Percentiles rank a stretch among this genome's conserved stretches.
phyloP scores from a whole-genome alignment of 345 rosid species.

The Bretschneidera sinensis region DNA sequence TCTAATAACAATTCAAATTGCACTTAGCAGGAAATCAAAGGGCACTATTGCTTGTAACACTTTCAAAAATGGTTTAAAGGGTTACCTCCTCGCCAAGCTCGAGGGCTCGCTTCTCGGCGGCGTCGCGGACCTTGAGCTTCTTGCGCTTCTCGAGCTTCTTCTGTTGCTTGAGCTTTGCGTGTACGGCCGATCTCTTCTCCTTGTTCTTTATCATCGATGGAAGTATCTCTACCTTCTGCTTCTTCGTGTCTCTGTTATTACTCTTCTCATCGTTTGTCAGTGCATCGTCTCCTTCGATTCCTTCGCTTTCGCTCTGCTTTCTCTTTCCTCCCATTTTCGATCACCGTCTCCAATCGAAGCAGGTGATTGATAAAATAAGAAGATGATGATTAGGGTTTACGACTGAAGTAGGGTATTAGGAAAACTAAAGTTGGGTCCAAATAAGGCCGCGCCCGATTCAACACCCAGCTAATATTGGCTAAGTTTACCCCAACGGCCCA shows the following conservation, averaged over 20 bases:
- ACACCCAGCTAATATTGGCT: too few relatives aligned
- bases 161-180: conserved; percentile 73
- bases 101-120: conserved; percentile 68
- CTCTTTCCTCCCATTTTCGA: conserved; percentile 48
- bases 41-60: too few relatives aligned
- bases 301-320: conserved; percentile 32
- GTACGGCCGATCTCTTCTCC: conserved; percentile 76
- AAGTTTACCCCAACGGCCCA: too few relatives aligned
- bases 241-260: conserved; percentile 19
- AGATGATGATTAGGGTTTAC: too few relatives aligned
- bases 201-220: conserved; percentile 93
- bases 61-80: too few relatives aligned
- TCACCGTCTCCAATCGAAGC: not conserved
- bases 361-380: too few relatives aligned
- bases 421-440: too few relatives aligned
- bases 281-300: conserved; percentile 20
- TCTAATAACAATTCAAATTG: too few relatives aligned
- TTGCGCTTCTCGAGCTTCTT: conserved; percentile 89
- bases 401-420: too few relatives aligned
- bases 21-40: too few relatives aligned
- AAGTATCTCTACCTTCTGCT: conserved; percentile 49
- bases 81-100: conserved; percentile 95
- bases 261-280: conserved; percentile 1
- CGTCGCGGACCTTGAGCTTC: conserved; percentile 73
- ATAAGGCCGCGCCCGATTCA: too few relatives aligned